phyloP scores from a whole-genome alignment of 495 filamentous ascomycete species.

The Tetracladium marchalianum region DNA sequence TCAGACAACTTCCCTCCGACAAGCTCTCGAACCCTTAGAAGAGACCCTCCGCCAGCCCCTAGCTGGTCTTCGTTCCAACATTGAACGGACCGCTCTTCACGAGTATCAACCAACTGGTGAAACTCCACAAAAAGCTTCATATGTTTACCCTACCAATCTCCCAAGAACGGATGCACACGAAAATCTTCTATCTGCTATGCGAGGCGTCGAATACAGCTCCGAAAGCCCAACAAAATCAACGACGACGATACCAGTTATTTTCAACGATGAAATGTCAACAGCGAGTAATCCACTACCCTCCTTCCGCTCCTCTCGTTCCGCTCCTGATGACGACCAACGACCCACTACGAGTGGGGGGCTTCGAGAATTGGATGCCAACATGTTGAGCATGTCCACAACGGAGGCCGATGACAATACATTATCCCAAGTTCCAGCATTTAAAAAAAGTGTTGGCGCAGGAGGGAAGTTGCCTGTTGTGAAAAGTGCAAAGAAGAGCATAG shows the following conservation, averaged over 20 bases:
- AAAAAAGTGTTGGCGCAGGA: constrained; percentile 29
- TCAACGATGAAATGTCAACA: constrained; percentile 21
- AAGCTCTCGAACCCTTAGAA: constrained; percentile 47
- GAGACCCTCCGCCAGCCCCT: constrained; percentile 59
- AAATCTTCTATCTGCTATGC: constrained; percentile 14
- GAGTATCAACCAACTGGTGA: constrained; percentile 78
- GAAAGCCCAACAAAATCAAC: constrained; percentile 13
- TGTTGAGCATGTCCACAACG: constrained; percentile 6
- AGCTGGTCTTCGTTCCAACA: constrained; percentile 50
- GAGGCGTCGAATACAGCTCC: constrained; percentile 1
- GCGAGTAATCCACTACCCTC: constrained; percentile 29
- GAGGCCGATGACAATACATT: constrained; percentile 34
- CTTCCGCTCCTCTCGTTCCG: constrained; percentile 20
- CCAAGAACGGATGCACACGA: constrained; percentile 71
- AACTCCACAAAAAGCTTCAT: constrained; percentile 71
- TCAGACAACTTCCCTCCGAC: constrained; percentile 40
- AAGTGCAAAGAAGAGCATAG: constrained; percentile 32
- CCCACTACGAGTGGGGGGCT: constrained; percentile 36
- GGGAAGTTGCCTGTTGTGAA: constrained; percentile 35
- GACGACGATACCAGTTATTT: constrained; percentile 16
- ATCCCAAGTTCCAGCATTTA: constrained; percentile 39
- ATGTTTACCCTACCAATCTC: constrained; percentile 63
- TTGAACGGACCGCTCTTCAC: constrained; percentile 49
- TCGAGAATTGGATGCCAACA: constrained; percentile 46
- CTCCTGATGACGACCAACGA: constrained; percentile 16